These are phyloP conservation scores for Maudiozyma barnettii DNA, from an alignment of 805 yeast species.

Conservation along the genomic window DNA sequence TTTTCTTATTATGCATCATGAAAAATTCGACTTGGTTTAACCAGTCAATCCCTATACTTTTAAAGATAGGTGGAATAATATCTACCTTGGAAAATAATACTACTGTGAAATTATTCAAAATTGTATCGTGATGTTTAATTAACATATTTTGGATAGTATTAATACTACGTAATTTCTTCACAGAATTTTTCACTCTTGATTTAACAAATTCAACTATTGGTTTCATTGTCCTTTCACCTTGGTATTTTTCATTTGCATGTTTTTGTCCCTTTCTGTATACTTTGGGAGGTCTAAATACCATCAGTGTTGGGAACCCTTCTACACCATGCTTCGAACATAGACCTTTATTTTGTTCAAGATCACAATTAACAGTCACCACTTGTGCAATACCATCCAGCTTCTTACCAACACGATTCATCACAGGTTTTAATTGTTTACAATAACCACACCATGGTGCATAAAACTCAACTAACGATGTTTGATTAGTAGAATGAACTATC, in stretches of 20 bases:
- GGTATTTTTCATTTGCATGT: constrained; percentile 49
- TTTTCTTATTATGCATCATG: constrained; percentile 27
- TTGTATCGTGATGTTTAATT: not conserved
- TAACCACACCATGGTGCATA: constrained; percentile 99
- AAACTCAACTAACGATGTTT: constrained; percentile 76
- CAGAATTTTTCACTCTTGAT: constrained; percentile 57
- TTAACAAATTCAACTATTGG: constrained; percentile 46
- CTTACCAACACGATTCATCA: constrained; percentile 55
- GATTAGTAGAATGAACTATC: constrained; percentile 59
- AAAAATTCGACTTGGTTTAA: constrained; percentile 41
- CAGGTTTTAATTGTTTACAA: constrained; percentile 63
- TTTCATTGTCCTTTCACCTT: constrained; percentile 50
- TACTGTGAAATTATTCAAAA: constrained; percentile 9
- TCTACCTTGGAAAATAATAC: constrained; percentile 43
- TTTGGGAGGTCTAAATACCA: constrained; percentile 78
- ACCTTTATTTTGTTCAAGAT: constrained; percentile 51
- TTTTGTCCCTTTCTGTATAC: constrained; percentile 14
- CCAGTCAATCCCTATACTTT: constrained; percentile 63
- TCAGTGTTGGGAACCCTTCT: constrained; percentile 75
- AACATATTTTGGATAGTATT: constrained; percentile 21
- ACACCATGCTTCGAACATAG: constrained; percentile 60
- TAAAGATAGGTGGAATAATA: constrained; percentile 45
- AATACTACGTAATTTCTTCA: constrained; percentile 37
- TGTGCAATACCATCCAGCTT: constrained; percentile 45
- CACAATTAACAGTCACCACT: constrained; percentile 84